phyloP scores from a whole-genome alignment of 176 grass and related monocot genomes.

The Luzula sylvatica region DNA sequence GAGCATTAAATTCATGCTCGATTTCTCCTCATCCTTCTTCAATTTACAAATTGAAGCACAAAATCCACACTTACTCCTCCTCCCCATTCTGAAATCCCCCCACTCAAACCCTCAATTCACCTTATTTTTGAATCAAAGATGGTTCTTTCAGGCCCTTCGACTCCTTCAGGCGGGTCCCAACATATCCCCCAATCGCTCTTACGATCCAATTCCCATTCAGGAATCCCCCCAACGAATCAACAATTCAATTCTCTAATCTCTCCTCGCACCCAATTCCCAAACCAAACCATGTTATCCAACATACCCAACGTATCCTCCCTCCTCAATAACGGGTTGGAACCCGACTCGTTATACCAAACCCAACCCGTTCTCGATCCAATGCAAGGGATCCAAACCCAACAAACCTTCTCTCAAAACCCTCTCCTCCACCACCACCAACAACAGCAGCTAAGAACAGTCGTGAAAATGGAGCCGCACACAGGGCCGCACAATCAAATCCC shows the following conservation, averaged over 20 bases:
- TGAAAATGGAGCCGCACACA: slow-evolving; percentile 29
- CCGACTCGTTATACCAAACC: neutral
- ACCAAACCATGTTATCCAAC: slow-evolving; percentile 5
- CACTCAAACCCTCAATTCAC: neutral
- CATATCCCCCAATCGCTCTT: slow-evolving; percentile 15
- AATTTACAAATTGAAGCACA: slow-evolving; percentile 3
- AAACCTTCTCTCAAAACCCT: slow-evolving; percentile 18
- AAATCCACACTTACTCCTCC: neutral
- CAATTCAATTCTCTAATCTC: slow-evolving; percentile 26
- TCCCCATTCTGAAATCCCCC: neutral
- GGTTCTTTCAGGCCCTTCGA: slow-evolving; percentile 22
- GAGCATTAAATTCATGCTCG: neutral
- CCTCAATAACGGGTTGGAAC: slow-evolving; percentile 2
- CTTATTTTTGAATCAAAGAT: slow-evolving; percentile 8
- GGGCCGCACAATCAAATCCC: slow-evolving; percentile 17
- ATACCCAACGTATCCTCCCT: slow-evolving; percentile 23
- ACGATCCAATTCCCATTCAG: slow-evolving; percentile 15
- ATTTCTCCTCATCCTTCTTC: neutral
- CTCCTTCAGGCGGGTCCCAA: slow-evolving; percentile 2
- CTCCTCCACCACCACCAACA: neutral
- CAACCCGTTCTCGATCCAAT: slow-evolving; percentile 11
- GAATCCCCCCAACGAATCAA: slow-evolving; percentile 1
- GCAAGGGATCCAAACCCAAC: slow-evolving; percentile 17
- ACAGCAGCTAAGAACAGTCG: neutral
- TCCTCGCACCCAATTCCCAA: slow-evolving; percentile 22